phyloP scores from a whole-genome alignment of 2,329 filamentous ascomycete species.

The Ceratocystis destructans region DNA sequence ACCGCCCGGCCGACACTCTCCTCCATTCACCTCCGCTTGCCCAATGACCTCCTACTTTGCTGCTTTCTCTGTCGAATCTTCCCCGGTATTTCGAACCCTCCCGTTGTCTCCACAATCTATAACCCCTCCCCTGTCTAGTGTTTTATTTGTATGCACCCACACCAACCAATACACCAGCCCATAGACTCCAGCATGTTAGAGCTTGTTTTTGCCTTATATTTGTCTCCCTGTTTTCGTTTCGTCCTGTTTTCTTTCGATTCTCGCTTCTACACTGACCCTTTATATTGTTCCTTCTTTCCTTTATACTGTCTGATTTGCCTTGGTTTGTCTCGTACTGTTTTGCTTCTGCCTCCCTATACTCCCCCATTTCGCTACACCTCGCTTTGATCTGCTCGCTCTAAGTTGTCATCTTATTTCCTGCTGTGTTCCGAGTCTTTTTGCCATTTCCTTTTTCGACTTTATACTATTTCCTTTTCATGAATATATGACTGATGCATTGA shows the following conservation, averaged over 20 bases:
- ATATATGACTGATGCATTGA: conserved; percentile 17
- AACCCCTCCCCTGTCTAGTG: neutral
- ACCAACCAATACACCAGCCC: neutral
- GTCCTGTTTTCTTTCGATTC: neutral
- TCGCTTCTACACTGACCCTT: no score
- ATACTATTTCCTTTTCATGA: conserved; percentile 12
- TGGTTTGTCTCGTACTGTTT: neutral
- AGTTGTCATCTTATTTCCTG: conserved; percentile 9
- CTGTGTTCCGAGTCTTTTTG: neutral
- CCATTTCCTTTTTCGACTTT: neutral
- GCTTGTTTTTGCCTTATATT: conserved; percentile 6
- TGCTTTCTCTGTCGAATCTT: no score
- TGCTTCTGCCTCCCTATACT: neutral
- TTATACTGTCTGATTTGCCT: neutral
- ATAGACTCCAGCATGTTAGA: conserved; percentile 5
- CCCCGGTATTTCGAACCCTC: neutral
- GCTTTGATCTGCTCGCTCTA: conserved; percentile 8
- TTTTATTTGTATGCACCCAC: neutral
- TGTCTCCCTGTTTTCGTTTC: neutral
- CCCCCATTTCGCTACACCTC: conserved; percentile 1
- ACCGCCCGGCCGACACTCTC: no score
- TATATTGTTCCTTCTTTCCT: neutral
- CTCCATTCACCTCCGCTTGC: no score
- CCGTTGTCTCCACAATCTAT: neutral
- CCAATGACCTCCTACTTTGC: no score